These are phyloP conservation scores for Monilinia polystroma DNA, from an alignment of 2,329 filamentous ascomycete species.

Conservation along the genomic window DNA sequence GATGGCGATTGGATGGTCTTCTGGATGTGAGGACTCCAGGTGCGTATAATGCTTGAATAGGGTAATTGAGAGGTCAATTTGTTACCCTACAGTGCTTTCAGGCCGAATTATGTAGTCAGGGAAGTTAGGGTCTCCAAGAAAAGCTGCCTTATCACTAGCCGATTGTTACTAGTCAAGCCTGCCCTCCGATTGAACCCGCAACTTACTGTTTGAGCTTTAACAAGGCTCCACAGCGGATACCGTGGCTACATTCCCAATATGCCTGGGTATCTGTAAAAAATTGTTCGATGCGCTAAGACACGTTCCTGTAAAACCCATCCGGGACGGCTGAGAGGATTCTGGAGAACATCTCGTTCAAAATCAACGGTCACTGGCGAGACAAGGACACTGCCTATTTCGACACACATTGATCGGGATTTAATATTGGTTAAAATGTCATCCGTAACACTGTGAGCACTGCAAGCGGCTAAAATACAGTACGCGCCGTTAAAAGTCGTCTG, in stretches of 20 bases:
- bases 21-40: not conserved
- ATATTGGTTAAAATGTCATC: not conserved
- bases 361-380: slow-evolving; percentile 31
- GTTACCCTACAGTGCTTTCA: not conserved
- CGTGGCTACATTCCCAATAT: slow-evolving; percentile 44
- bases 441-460: slow-evolving; percentile 3
- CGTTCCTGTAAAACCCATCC: slow-evolving; percentile 46
- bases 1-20: slow-evolving; percentile 17
- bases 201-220: slow-evolving; percentile 39
- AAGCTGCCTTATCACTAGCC: slow-evolving; percentile 27
- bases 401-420: not conserved
- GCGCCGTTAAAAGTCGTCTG: slow-evolving; percentile 29
- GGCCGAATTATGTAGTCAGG: slow-evolving; percentile 14
- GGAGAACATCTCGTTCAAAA: slow-evolving; percentile 41
- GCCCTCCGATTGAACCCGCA: not conserved
- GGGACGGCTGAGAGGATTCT: slow-evolving; percentile 39
- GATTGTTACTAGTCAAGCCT: not conserved
- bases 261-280: slow-evolving; percentile 42
- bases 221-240: slow-evolving; percentile 42
- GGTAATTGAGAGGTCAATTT: slow-evolving; percentile 5
- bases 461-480: slow-evolving; percentile 20
- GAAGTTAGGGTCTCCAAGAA: slow-evolving; percentile 40
- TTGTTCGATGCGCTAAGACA: slow-evolving; percentile 41
- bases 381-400: not conserved
- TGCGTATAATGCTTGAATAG: slow-evolving; percentile 8